A percentile compares a stretch with the other conserved stretches of the same genome.
Conservation (phyloP, 352 stramenopile species). For the Pythium sp. region DNA sequence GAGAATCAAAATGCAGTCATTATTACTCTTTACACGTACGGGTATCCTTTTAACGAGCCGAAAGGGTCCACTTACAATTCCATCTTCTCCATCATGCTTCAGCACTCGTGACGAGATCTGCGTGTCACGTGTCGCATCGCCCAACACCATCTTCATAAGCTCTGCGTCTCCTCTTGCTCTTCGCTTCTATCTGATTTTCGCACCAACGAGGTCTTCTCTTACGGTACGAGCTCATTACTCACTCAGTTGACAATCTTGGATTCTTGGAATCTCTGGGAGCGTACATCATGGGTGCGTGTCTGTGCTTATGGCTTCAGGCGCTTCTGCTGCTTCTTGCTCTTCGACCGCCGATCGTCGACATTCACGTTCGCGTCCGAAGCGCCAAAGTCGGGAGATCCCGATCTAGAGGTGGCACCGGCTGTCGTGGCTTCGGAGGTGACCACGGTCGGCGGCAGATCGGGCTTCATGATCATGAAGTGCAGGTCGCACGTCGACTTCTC, state of each 20-base stretch:
- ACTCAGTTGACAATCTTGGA: neutral
- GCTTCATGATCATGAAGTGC: constrained; percentile 95
- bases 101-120: neutral
- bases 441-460: constrained; percentile 24
- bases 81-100: neutral
- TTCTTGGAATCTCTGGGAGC: neutral
- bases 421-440: neutral
- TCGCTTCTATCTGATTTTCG: neutral
- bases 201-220: neutral
- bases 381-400: neutral
- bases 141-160: neutral
- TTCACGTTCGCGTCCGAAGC: constrained; percentile 8
- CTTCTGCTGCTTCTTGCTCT: constrained; percentile 14
- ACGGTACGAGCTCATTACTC: constrained; percentile 2
- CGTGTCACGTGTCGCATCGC: neutral
- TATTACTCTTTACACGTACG: neutral
- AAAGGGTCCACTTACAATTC: neutral
- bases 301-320: constrained; percentile 11
- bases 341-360: constrained; percentile 9
- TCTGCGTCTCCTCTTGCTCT: neutral
- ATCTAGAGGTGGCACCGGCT: neutral
- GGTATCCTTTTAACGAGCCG: neutral
- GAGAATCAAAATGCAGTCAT: neutral
- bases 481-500: constrained; percentile 80
- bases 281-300: neutral